Evolutionary conservation across 2,329 filamentous ascomycete genomes (phyloP), one percentile per base, ranked within the genome.

Genomic region (Beauveria sp.): DNA sequence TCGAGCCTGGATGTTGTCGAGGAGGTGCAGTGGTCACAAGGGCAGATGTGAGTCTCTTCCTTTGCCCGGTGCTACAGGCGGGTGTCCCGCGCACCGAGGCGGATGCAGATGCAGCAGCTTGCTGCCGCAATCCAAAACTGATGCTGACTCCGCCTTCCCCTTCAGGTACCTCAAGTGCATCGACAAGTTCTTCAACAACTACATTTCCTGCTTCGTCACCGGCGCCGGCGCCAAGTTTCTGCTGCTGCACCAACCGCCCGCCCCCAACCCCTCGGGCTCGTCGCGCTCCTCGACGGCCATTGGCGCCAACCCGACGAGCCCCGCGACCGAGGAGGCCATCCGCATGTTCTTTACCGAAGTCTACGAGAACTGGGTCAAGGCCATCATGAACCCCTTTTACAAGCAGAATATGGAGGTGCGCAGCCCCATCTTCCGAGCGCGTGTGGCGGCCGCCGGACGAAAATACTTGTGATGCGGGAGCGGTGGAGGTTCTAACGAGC

Each of bases 341-440:
- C 87, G 91, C 72, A 91, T 91, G 75, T 99, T 98, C 78, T 96
- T 99, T 78, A 82, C 84, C 18, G 95, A 99, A 72, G 90, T 97
- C 14, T 98, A 97, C 77, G 95, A 99, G 77, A 91, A 87, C 67
- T 99, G 93, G 88, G 85, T 96, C 66, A 99, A 99, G 81, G 90
- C 93, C 14, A 86, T 93, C 62, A 98, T 99, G 95, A 98, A 86
- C 71, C 95, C 95, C 0, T 99, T 99, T 74, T 98, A 97, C 78
- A 82, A 83, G 59, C 85, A 88, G 60, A 93, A 96, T 66, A 89
- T 89, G 81, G 87, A 90, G 67, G 87, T 99, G 58, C 86, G 82
- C 71, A 98, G 93, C 74, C 89, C 91, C 0, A 84, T 97, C 1
- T 99, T 99, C 73, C 83, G 90, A 66, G 79, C 84, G 61, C 85